Conservation (phyloP, 1,284 basidiomycete genomes). For the Trichosporon sp. region DNA sequence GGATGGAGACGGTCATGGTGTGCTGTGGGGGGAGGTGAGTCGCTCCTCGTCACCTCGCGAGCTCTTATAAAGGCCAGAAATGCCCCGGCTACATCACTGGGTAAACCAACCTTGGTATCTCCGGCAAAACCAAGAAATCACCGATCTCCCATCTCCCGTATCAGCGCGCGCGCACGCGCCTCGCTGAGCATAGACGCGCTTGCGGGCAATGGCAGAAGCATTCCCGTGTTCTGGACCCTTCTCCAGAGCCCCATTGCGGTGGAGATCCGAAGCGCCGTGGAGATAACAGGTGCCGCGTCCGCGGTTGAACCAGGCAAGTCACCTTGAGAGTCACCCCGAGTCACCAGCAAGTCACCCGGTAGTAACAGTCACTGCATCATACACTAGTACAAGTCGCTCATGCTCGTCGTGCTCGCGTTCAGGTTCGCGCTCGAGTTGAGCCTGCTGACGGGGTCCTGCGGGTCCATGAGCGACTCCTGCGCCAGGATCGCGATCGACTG, state of each 20-base stretch:
- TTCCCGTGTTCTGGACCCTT: not conserved
- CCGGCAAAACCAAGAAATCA: not conserved
- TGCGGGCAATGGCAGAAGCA: not conserved
- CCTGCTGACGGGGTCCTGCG: not conserved
- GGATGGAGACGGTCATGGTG: conserved; percentile 10
- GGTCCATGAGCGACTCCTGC: not conserved
- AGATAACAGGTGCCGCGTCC: not conserved
- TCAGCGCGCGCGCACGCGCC: not conserved
- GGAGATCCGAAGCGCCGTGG: not conserved
- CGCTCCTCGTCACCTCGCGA: not conserved
- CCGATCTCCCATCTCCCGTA: not conserved
- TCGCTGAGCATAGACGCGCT: not conserved
- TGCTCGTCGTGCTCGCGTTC: not conserved
- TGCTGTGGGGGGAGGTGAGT: not conserved
- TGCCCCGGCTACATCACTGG: not conserved
- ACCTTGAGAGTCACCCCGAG: no score
- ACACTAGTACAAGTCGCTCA: not conserved
- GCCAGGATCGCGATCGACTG: not conserved
- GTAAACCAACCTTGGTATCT: not conserved
- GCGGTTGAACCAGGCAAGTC: not conserved
- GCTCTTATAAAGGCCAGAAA: not conserved
- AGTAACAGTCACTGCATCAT: not conserved
- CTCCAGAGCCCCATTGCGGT: not conserved
- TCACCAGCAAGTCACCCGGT: no score
- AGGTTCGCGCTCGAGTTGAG: not conserved